These are phyloP conservation scores for Syncephalastrum sp. DNA, from an alignment of 371 early-diverging fungal species.

Conservation along the genomic window DNA sequence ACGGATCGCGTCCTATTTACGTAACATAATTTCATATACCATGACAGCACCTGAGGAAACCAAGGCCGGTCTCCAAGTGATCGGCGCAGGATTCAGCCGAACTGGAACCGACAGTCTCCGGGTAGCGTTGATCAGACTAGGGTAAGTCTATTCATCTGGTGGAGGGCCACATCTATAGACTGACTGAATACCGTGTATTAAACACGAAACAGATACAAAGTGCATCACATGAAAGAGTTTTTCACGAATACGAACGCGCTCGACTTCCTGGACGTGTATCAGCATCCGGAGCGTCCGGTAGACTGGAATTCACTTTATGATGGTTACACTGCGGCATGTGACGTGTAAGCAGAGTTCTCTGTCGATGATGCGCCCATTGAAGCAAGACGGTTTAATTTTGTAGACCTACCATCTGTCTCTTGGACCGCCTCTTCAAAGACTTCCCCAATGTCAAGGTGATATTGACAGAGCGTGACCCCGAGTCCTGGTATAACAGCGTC, in stretches of 20 bases:
- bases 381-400: too few relatives aligned
- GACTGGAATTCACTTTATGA: constrained; percentile 13
- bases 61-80: constrained; percentile 21
- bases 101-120: constrained; percentile 36
- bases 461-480: constrained; percentile 26
- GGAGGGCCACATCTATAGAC: background rate
- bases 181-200: background rate
- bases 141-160: constrained; percentile 17
- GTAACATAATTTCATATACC: too few relatives aligned
- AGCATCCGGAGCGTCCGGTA: constrained; percentile 2
- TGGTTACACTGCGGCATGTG: constrained; percentile 14
- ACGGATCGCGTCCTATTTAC: too few relatives aligned
- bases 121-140: constrained; percentile 26
- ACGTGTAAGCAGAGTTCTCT: constrained; percentile 2
- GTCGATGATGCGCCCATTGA: too few relatives aligned
- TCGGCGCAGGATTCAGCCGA: constrained; percentile 34
- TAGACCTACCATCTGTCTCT: constrained; percentile 28
- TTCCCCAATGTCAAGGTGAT: constrained; percentile 42
- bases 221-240: constrained; percentile 14
- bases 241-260: constrained; percentile 2
- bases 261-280: constrained; percentile 2
- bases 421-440: constrained; percentile 12
- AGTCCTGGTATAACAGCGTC: constrained; percentile 34
- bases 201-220: constrained; percentile 11
- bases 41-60: too few relatives aligned